Conservation (phyloP, 352 stramenopile species). For the Ophiocytium majus region DNA sequence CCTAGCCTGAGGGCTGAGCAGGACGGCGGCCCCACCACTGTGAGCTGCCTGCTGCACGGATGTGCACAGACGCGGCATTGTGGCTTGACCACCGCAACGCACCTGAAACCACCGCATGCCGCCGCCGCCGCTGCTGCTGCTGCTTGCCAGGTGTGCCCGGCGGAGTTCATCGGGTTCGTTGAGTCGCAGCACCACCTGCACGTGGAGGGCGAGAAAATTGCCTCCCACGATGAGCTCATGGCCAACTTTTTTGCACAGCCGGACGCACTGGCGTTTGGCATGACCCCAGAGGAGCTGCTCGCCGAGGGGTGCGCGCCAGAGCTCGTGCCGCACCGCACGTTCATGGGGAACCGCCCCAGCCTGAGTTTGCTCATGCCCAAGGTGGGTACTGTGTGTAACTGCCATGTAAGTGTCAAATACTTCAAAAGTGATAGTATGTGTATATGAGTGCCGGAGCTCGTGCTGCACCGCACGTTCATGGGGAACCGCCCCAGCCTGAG, state of each 20-base stretch:
- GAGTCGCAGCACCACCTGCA: slow-evolving; percentile 82
- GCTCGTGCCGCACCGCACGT: slow-evolving; percentile 69
- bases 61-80: background rate
- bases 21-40: background rate
- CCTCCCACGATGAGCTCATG: slow-evolving; percentile 98
- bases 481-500: slow-evolving; percentile 94
- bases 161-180: slow-evolving; percentile 96
- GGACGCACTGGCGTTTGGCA: slow-evolving; percentile 92
- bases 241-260: slow-evolving; percentile 99
- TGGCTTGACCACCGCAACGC: background rate
- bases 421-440: no score
- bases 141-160: slow-evolving; percentile 81
- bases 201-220: slow-evolving; percentile 79
- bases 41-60: background rate
- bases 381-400: slow-evolving; percentile 67
- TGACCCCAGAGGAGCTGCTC: slow-evolving; percentile 86
- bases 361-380: slow-evolving; percentile 91
- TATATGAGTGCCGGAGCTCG: slow-evolving; percentile 68
- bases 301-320: slow-evolving; percentile 78
- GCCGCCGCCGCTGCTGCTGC: no score
- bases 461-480: slow-evolving; percentile 79
- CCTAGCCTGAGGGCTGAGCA: background rate
- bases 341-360: slow-evolving; percentile 94
- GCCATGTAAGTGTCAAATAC: no score
- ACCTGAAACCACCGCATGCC: background rate